Evolutionary conservation across 208 protist genomes (phyloP).

Genomic region (Jaenimonas drosophilae): DNA sequence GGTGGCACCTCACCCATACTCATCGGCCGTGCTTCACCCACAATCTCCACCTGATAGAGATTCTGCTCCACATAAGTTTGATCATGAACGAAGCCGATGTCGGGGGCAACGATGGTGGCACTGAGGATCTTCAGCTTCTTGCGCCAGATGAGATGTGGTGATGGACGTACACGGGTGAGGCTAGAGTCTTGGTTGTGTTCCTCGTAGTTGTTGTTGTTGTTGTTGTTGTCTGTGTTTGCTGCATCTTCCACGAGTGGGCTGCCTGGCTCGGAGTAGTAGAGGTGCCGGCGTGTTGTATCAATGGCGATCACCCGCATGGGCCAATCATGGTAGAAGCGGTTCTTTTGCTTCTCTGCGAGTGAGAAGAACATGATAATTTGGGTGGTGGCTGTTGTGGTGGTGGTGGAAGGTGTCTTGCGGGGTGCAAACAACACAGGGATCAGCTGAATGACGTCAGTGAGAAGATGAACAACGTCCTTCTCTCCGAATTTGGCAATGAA

Average conservation of each 20-base stretch:
- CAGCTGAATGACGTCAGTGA: no score
- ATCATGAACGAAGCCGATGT: constrained; percentile 7
- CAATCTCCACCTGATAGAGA: constrained; percentile 2
- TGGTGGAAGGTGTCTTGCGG: no score
- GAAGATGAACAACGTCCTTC: no score
- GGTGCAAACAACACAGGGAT: no score
- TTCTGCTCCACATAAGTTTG: background rate
- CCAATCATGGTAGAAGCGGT: background rate
- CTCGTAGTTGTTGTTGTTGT: no score
- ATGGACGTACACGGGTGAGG: no score
- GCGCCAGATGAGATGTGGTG: constrained; percentile 24
- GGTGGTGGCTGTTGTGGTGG: no score
- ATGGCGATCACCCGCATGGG: background rate
- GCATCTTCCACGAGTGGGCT: no score
- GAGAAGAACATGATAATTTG: constrained; percentile 6
- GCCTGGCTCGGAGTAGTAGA: constrained; percentile 5
- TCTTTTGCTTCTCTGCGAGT: constrained; percentile 3
- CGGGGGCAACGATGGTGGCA: constrained; percentile 16
- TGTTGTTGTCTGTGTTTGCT: no score
- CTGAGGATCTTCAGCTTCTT: constrained; percentile 37
- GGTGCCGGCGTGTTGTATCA: constrained; percentile 1
- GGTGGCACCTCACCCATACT: background rate
- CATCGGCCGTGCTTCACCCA: background rate
- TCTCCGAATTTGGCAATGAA: no score
- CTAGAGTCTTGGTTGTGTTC: no score